phyloP scores from a whole-genome alignment of 306 rosid genomes.

The Cotoneaster glaucophyllus region DNA sequence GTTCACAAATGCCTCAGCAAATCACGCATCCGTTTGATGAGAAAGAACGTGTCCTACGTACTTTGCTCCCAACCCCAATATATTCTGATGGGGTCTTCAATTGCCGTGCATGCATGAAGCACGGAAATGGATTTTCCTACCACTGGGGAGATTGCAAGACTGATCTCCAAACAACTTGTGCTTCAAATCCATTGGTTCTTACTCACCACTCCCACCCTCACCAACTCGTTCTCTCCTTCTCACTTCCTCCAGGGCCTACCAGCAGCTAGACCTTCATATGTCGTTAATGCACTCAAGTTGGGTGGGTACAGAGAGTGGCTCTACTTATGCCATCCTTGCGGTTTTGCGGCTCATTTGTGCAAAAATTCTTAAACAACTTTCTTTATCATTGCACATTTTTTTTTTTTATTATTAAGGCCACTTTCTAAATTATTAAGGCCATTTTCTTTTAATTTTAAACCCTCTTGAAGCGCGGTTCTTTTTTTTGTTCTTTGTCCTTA shows the following conservation, averaged over 20 bases:
- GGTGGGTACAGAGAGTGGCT: conserved; percentile 7
- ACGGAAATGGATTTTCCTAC: not conserved
- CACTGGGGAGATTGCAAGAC: not conserved
- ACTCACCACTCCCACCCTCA: conserved; percentile 3
- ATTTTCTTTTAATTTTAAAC: no score
- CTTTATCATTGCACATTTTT: no score
- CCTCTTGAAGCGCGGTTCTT: no score
- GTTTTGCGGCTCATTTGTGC: not conserved
- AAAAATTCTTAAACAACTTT: no score
- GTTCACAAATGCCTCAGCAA: conserved; percentile 4
- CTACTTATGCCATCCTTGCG: conserved; percentile 2
- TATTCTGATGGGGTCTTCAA: not conserved
- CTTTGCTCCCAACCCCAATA: not conserved
- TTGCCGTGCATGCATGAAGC: conserved; percentile 1
- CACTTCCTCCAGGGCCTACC: not conserved
- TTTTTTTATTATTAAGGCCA: no score
- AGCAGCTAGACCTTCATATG: not conserved
- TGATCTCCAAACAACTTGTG: not conserved
- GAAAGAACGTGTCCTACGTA: not conserved
- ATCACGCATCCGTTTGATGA: conserved; percentile 5
- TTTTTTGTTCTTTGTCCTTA: no score
- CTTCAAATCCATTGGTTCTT: not conserved
- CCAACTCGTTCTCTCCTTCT: conserved; percentile 7
- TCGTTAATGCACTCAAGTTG: not conserved
- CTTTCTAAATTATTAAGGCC: no score